Evolutionary conservation across 257 asterid genomes (phyloP).

Genomic region (Nicotiana benthamiana): DNA sequence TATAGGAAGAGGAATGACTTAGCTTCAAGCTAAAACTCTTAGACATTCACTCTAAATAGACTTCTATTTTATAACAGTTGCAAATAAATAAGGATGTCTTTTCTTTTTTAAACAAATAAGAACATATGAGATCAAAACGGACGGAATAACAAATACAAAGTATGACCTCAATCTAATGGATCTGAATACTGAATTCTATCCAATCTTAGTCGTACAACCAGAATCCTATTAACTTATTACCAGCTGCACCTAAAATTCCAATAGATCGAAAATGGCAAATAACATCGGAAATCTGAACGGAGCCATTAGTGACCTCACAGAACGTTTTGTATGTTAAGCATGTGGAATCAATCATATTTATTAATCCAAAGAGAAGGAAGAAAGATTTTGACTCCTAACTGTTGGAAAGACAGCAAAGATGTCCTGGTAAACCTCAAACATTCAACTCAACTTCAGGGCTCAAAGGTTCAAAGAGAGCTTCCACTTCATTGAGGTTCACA

Average conservation of each 20-base stretch:
- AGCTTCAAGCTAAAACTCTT: no score
- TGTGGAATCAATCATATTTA: not conserved
- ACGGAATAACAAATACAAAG: no score
- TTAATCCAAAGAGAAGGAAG: not conserved
- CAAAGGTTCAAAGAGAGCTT: slow-evolving; percentile 65
- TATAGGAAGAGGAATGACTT: no score
- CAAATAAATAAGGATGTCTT: no score
- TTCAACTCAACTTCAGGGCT: slow-evolving; percentile 51
- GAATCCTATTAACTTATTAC: not conserved
- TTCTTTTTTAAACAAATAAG: no score
- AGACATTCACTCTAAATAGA: no score
- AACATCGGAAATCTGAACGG: not conserved
- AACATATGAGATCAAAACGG: no score
- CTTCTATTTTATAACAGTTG: no score
- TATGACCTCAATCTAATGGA: no score
- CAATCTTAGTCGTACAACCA: no score
- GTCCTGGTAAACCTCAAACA: slow-evolving; percentile 26
- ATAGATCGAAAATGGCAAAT: not conserved
- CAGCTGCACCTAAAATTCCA: not conserved
- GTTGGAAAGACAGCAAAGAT: not conserved
- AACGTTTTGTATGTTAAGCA: not conserved
- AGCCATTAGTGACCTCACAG: not conserved
- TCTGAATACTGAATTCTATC: no score
- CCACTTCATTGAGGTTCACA: slow-evolving; percentile 52
- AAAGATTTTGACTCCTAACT: not conserved